A percentile compares a stretch with the other conserved stretches of the same genome.
phyloP scores from a whole-genome alignment of 2,329 filamentous ascomycete genomes.

The Colletotrichum scovillei region DNA sequence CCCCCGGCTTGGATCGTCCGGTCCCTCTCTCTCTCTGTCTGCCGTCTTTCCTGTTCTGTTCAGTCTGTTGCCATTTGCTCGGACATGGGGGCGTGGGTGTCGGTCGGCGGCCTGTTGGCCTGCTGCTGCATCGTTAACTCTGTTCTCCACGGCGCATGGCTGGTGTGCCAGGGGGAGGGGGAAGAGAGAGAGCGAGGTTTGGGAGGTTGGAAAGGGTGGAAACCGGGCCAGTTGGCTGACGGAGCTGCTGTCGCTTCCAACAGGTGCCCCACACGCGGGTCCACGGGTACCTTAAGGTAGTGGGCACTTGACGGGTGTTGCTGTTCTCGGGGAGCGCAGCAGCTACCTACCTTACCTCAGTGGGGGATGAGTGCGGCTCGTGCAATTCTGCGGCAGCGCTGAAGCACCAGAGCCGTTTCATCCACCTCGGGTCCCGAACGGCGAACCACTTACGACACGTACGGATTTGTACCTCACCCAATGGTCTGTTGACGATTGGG shows the following conservation, averaged over 20 bases:
- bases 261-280: background rate
- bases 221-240: background rate
- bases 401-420: conserved; percentile 35
- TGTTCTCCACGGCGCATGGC: conserved; percentile 7
- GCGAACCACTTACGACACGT: conserved; percentile 5
- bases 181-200: conserved; percentile 6
- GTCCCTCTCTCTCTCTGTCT: background rate
- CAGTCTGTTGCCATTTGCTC: background rate
- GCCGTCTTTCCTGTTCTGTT: background rate
- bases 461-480: no score
- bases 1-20: background rate
- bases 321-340: no score
- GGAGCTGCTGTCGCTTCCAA: background rate
- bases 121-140: conserved; percentile 18
- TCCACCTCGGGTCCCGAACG: conserved; percentile 26
- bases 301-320: no score
- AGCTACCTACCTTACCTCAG: no score
- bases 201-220: background rate
- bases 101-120: background rate
- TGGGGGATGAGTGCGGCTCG: background rate
- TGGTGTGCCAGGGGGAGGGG: conserved; percentile 11
- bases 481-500: no score
- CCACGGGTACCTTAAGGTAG: no score
- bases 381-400: conserved; percentile 32
- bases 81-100: conserved; percentile 10